Percentiles rank a stretch among this genome's conserved stretches.
Evolutionary conservation across 2,329 filamentous ascomycete species (phyloP).

Genomic region (Fusarium sp.): DNA sequence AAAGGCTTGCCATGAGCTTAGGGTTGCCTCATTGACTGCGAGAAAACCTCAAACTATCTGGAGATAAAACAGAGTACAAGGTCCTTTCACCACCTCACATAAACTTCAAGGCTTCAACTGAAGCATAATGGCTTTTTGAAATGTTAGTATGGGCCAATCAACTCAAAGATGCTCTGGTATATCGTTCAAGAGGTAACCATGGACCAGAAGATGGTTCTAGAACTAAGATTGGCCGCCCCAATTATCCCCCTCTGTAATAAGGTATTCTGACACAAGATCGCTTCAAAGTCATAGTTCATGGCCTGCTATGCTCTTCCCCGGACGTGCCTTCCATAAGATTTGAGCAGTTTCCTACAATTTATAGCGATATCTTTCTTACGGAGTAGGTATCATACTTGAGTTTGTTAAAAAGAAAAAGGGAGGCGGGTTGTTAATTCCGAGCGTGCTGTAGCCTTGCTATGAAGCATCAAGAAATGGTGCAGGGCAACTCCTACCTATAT

Average conservation of each 20-base stretch:
- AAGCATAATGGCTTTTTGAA: neutral
- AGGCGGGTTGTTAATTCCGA: no score
- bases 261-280: neutral
- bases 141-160: neutral
- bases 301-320: neutral
- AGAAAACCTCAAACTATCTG: neutral
- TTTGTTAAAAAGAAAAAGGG: no score
- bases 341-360: no score
- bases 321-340: no score
- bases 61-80: neutral
- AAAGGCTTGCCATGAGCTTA: neutral
- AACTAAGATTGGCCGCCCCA: neutral
- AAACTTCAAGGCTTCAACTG: neutral
- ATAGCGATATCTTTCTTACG: no score
- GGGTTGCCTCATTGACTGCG: neutral
- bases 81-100: neutral
- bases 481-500: no score
- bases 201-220: rapidly evolving
- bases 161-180: neutral
- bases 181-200: neutral
- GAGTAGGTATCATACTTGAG: no score
- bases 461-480: no score
- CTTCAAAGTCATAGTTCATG: neutral
- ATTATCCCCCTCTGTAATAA: neutral
- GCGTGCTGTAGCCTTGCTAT: no score